Percentiles rank a stretch among this genome's conserved stretches.
Evolutionary conservation across 768 basidiomycete genomes (phyloP).

Genomic region (Butyriboletus loyo): DNA sequence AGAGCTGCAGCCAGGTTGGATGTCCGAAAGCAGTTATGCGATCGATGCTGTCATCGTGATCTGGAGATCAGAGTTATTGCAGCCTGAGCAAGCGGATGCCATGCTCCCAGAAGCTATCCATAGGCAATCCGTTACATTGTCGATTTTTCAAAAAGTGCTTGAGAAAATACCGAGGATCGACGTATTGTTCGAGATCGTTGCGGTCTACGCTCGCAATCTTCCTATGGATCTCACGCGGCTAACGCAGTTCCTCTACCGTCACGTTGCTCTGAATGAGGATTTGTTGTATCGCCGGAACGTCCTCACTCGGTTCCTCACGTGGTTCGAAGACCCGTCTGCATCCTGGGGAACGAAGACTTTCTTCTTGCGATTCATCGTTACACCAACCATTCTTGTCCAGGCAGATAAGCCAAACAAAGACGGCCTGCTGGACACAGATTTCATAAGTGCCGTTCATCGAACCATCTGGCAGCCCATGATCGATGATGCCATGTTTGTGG

Average conservation of each 20-base stretch:
- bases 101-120: slow-evolving; percentile 51
- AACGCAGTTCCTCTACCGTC: slow-evolving; percentile 81
- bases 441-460: slow-evolving; percentile 65
- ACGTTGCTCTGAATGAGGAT: slow-evolving; percentile 74
- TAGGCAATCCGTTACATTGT: slow-evolving; percentile 62
- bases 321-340: slow-evolving; percentile 67
- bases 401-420: slow-evolving; percentile 55
- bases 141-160: slow-evolving; percentile 74
- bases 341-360: slow-evolving; percentile 76
- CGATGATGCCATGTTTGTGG: slow-evolving; percentile 47
- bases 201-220: slow-evolving; percentile 73
- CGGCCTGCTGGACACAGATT: slow-evolving; percentile 67
- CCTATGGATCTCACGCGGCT: slow-evolving; percentile 78
- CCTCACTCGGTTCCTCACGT: slow-evolving; percentile 77
- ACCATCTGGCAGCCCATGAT: slow-evolving; percentile 82
- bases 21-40: slow-evolving; percentile 61
- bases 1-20: slow-evolving; percentile 64
- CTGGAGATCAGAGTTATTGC: slow-evolving; percentile 58
- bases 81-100: slow-evolving; percentile 41
- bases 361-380: slow-evolving; percentile 80
- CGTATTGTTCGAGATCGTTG: slow-evolving; percentile 83
- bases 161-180: slow-evolving; percentile 76
- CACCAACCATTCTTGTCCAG: slow-evolving; percentile 80
- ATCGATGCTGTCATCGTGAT: slow-evolving; percentile 69
- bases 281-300: slow-evolving; percentile 75